A percentile compares a stretch with the other conserved stretches of the same genome.
Conservation (phyloP, 169 alveolate species). For the Plasmodium inui region DNA sequence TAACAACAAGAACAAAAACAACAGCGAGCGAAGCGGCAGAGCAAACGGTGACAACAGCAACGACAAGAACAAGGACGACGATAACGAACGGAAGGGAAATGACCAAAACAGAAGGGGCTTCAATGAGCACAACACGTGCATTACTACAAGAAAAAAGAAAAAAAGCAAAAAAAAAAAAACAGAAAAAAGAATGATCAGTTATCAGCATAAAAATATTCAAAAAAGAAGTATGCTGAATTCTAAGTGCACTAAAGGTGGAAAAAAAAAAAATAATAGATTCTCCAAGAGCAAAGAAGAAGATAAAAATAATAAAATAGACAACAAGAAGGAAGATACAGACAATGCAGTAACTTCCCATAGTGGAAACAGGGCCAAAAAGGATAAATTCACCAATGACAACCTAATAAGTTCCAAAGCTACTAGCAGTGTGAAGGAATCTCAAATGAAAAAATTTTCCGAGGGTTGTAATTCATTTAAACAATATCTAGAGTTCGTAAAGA, state of each 20-base stretch:
- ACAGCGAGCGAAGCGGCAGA: neutral
- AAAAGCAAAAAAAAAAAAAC: neutral
- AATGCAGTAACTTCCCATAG: neutral
- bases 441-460: neutral
- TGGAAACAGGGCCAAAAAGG: neutral
- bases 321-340: neutral
- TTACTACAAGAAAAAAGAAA: slow-evolving; percentile 2
- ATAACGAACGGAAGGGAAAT: slow-evolving; percentile 4
- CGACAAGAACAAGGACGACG: neutral
- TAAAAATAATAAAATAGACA: neutral
- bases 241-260: neutral
- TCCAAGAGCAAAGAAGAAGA: neutral
- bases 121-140: neutral
- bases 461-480: slow-evolving; percentile 15
- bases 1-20: neutral
- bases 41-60: neutral
- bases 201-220: slow-evolving; percentile 8
- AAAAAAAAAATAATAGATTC: neutral
- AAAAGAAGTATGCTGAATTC: slow-evolving; percentile 2
- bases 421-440: neutral
- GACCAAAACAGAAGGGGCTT: neutral
- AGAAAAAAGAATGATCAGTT: neutral
- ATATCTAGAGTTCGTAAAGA: slow-evolving; percentile 22
- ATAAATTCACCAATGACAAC: neutral
- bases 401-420: neutral